phyloP scores from a whole-genome alignment of 306 rosid species.

The Begonia peltatifolia region DNA sequence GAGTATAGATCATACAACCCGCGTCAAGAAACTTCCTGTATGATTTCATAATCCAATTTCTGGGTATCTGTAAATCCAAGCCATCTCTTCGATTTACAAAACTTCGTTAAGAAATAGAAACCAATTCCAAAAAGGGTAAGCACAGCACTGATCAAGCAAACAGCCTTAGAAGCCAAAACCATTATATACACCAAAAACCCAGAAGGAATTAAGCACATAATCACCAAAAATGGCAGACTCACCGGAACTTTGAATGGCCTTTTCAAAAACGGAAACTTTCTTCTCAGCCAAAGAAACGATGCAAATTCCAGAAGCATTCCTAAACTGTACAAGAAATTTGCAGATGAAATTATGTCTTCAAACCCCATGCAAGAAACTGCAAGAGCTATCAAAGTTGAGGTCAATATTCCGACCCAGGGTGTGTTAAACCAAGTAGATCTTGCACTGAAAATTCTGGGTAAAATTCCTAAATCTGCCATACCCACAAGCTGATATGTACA shows the following conservation, averaged over 20 bases:
- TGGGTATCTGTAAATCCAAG: conserved; percentile 6
- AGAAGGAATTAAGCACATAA: conserved; percentile 65
- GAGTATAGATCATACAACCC: no score
- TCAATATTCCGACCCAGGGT: conserved; percentile 71
- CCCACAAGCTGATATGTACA: conserved; percentile 66
- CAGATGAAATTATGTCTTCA: conserved; percentile 45
- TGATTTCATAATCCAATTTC: conserved; percentile 6
- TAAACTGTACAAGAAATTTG: conserved; percentile 70
- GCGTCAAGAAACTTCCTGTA: no score
- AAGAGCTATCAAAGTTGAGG: conserved; percentile 38
- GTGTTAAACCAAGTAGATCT: conserved; percentile 55
- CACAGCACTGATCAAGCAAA: conserved; percentile 29
- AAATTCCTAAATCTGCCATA: conserved; percentile 59
- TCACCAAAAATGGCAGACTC: conserved; percentile 22
- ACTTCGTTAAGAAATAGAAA: conserved; percentile 22
- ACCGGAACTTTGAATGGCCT: conserved; percentile 59
- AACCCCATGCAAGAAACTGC: conserved; percentile 29
- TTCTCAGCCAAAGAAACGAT: conserved; percentile 46
- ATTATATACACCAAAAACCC: conserved; percentile 47
- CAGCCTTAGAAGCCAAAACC: conserved; percentile 34
- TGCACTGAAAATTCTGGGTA: conserved; percentile 36
- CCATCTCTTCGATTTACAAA: conserved; percentile 20
- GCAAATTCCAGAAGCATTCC: conserved; percentile 88
- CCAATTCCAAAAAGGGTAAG: conserved; percentile 17
- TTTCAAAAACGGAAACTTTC: conserved; percentile 29